A percentile compares a stretch with the other conserved stretches of the same genome.
Evolutionary conservation across 805 yeast species (phyloP).

Genomic region (Isabelozyma gotoi): DNA sequence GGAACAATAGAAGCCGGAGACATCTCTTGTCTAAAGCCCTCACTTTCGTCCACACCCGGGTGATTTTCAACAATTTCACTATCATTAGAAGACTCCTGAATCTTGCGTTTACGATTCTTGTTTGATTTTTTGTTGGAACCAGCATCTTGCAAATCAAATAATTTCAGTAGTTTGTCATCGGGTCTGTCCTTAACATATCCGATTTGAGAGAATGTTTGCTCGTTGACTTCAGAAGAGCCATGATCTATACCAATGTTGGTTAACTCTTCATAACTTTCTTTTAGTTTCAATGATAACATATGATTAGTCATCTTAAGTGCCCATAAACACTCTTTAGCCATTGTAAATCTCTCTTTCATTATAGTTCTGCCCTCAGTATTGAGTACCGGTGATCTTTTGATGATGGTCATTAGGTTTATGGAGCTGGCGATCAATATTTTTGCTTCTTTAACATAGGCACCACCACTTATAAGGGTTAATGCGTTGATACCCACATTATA

Average conservation of each 20-base stretch:
- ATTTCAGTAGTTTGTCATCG: constrained; percentile 16
- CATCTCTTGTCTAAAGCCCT: not conserved
- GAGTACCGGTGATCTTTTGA: constrained; percentile 30
- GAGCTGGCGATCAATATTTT: constrained; percentile 21
- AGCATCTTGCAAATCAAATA: constrained; percentile 16
- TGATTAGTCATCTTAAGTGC: constrained; percentile 55
- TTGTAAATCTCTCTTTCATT: constrained; percentile 37
- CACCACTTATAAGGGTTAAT: constrained; percentile 44
- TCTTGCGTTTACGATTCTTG: not conserved
- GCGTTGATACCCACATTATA: constrained; percentile 45
- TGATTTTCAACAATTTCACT: not conserved
- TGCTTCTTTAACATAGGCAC: constrained; percentile 26
- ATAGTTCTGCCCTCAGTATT: constrained; percentile 29
- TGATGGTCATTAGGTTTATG: constrained; percentile 18
- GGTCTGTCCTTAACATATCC: constrained; percentile 23
- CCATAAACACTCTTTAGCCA: constrained; percentile 67
- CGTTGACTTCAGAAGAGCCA: constrained; percentile 52
- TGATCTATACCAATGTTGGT: constrained; percentile 49
- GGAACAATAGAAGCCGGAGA: not conserved
- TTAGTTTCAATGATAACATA: constrained; percentile 45
- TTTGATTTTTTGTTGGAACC: not conserved
- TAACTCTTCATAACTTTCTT: constrained; percentile 38
- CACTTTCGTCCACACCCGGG: not conserved
- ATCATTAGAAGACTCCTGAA: not conserved
- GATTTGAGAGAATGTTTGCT: constrained; percentile 46